These are phyloP conservation scores for Suillus brevipes DNA, from an alignment of 768 basidiomycete species.

Conservation along the genomic window DNA sequence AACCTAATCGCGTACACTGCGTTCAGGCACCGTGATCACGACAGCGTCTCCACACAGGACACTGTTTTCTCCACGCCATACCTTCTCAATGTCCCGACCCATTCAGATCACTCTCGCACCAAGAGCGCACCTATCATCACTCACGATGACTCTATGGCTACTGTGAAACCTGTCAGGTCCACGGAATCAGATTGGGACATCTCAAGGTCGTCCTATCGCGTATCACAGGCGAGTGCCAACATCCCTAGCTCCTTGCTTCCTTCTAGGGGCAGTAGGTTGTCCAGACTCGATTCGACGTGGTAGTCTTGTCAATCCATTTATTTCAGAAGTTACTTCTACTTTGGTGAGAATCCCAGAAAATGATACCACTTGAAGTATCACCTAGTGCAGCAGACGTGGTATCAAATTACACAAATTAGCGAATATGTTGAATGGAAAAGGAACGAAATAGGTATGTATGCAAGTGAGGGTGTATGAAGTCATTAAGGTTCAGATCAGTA, in stretches of 20 bases:
- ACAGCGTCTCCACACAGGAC: constrained; percentile 10
- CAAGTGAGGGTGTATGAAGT: background rate
- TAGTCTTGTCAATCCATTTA: background rate
- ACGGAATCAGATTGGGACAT: background rate
- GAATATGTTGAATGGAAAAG: background rate
- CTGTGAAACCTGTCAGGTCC: background rate
- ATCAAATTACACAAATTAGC: background rate
- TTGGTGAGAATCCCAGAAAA: background rate
- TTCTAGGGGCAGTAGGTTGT: background rate
- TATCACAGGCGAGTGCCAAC: background rate
- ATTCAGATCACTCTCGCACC: constrained; percentile 5
- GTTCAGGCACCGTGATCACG: constrained; percentile 8
- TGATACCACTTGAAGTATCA: background rate
- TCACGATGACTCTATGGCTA: too few relatives aligned
- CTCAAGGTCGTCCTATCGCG: background rate
- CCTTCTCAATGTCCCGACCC: background rate
- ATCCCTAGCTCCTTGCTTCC: background rate
- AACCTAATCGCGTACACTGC: constrained; percentile 1
- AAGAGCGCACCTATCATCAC: background rate
- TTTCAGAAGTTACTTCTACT: background rate
- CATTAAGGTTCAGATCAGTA: background rate
- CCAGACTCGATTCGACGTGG: background rate
- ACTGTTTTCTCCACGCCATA: background rate
- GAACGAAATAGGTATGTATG: background rate
- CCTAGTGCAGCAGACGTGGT: background rate